Conservation (phyloP, 495 filamentous ascomycete species). For the Niebla homalea region DNA sequence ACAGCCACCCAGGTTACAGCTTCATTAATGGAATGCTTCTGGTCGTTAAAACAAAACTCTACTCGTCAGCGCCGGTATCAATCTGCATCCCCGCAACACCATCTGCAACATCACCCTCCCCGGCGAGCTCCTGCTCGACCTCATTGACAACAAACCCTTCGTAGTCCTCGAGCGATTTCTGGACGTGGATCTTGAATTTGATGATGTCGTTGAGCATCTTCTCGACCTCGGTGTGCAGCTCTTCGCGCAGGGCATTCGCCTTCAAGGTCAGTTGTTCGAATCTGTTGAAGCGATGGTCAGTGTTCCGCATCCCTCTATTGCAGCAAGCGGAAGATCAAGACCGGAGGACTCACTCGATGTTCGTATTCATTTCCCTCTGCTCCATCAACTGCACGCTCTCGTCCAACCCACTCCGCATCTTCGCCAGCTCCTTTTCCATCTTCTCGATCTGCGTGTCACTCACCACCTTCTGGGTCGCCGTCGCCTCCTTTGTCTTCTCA, state of each 20-base stretch:
- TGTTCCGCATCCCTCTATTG: background rate
- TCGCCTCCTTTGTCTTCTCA: conserved; percentile 81
- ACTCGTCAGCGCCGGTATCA: conserved; percentile 1
- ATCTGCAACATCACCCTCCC: conserved; percentile 30
- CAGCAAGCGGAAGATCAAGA: background rate
- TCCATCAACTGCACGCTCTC: conserved; percentile 88
- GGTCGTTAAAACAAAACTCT: background rate
- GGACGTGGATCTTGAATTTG: conserved; percentile 95
- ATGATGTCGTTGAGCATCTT: conserved; percentile 94
- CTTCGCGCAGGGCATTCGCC: conserved; percentile 75
- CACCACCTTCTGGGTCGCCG: conserved; percentile 70
- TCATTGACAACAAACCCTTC: conserved; percentile 85
- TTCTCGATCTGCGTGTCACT: conserved; percentile 91
- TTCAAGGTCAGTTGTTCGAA: conserved; percentile 82
- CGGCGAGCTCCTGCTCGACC: conserved; percentile 67
- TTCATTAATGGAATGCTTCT: background rate
- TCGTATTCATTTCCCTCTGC: conserved; percentile 90
- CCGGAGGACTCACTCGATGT: conserved; percentile 59
- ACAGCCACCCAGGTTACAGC: background rate
- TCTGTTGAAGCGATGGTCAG: conserved; percentile 25
- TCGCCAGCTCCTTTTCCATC: conserved; percentile 92
- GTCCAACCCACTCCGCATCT: conserved; percentile 73
- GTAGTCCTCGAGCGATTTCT: conserved; percentile 81
- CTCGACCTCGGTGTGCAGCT: conserved; percentile 90
- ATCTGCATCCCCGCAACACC: conserved; percentile 1